Evolutionary conservation across 805 yeast genomes (phyloP).

Genomic region (Candida gorgasii): DNA sequence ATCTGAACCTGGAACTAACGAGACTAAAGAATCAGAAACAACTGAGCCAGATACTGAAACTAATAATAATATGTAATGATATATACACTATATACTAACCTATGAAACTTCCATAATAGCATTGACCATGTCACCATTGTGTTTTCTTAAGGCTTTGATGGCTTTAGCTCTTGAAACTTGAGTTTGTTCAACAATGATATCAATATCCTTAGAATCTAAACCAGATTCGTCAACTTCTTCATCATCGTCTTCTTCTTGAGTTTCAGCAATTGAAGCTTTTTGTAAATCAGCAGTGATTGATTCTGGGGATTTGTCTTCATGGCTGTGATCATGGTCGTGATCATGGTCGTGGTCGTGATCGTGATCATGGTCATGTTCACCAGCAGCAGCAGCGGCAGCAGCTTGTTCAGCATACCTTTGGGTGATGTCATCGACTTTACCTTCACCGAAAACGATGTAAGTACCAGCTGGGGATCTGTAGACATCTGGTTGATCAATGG

Average conservation of each 20-base stretch:
- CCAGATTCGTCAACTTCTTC: conserved; percentile 86
- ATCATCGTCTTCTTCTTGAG: conserved; percentile 46
- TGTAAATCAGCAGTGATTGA: conserved; percentile 82
- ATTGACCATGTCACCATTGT: conserved; percentile 93
- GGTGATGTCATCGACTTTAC: conserved; percentile 91
- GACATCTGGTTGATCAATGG: conserved; percentile 92
- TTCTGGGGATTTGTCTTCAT: conserved; percentile 64
- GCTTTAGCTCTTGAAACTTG: conserved; percentile 88
- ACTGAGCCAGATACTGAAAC: too few species aligned
- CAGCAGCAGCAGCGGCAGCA: conserved; percentile 41
- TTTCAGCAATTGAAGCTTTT: conserved; percentile 26
- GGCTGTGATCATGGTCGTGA: conserved; percentile 15
- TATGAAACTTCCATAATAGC: conserved; percentile 83
- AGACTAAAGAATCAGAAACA: too few species aligned
- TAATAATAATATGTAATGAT: background rate
- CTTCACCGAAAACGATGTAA: conserved; percentile 96
- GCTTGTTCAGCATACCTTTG: conserved; percentile 74
- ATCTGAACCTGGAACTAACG: too few species aligned
- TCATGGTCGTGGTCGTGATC: conserved; percentile 17
- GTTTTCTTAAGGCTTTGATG: conserved; percentile 81
- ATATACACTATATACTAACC: conserved; percentile 2
- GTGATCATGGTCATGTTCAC: conserved; percentile 21
- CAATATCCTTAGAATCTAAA: conserved; percentile 76
- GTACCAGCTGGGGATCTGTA: conserved; percentile 92
- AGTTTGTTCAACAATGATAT: conserved; percentile 88